These are phyloP conservation scores for Pleoardoris graminearum DNA, from an alignment of 2,329 filamentous ascomycete species.

Conservation along the genomic window DNA sequence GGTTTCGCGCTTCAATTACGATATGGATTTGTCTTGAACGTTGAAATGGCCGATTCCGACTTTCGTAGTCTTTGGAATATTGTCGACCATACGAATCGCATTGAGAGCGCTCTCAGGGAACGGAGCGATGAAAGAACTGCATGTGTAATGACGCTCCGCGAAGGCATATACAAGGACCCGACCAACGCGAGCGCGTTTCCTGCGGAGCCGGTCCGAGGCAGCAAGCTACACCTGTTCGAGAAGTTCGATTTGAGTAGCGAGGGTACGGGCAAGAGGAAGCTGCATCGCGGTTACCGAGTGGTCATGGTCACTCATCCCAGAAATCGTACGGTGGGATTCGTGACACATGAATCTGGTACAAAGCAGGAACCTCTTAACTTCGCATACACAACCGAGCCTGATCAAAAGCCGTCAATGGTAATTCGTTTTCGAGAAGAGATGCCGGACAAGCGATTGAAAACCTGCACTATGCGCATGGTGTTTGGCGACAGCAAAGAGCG, in stretches of 20 bases:
- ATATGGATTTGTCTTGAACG: constrained; percentile 71
- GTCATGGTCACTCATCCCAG: constrained; percentile 76
- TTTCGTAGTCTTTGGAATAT: constrained; percentile 80
- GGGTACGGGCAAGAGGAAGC: constrained; percentile 70
- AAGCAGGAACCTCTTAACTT: constrained; percentile 73
- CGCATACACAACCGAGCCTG: constrained; percentile 61
- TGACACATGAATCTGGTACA: constrained; percentile 68
- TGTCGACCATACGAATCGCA: constrained; percentile 79
- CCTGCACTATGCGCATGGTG: constrained; percentile 72
- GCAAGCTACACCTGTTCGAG: constrained; percentile 77
- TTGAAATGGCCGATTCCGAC: constrained; percentile 75
- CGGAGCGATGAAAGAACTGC: constrained; percentile 70
- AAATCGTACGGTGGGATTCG: constrained; percentile 75
- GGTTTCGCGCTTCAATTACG: constrained; percentile 72
- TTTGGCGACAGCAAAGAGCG: constrained; percentile 76
- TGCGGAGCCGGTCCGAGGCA: constrained; percentile 70
- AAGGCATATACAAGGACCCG: constrained; percentile 81
- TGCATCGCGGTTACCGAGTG: constrained; percentile 79
- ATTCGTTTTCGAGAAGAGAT: constrained; percentile 66
- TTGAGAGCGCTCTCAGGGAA: constrained; percentile 71
- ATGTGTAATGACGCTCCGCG: constrained; percentile 69
- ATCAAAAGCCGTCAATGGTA: constrained; percentile 71
- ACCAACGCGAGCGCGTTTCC: constrained; percentile 74
- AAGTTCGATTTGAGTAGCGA: constrained; percentile 68
- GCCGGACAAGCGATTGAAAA: constrained; percentile 50